A percentile compares a stretch with the other conserved stretches of the same genome.
Evolutionary conservation across 495 filamentous ascomycete species (phyloP).

Genomic region (Penicillium coprophilum): DNA sequence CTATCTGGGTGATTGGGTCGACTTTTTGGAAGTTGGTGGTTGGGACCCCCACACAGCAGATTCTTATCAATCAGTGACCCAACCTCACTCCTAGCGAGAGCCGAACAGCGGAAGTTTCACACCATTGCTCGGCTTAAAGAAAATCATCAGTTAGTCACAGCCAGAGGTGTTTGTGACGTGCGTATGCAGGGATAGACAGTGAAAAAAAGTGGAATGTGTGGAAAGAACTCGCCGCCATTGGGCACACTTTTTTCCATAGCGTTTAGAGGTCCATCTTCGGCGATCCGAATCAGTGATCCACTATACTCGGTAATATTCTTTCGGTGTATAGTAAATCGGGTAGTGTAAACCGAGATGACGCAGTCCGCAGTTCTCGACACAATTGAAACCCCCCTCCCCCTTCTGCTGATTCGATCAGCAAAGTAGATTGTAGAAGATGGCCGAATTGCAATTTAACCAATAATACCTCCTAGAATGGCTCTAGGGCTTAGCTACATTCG

Average conservation of each 20-base stretch:
- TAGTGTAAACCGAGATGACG: not conserved
- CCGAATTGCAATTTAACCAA: too few species aligned
- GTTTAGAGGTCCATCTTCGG: conserved; percentile 4
- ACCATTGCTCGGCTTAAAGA: conserved; percentile 5
- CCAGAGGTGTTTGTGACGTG: not conserved
- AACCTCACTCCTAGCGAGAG: conserved; percentile 14
- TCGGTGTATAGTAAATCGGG: not conserved
- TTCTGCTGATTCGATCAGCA: too few species aligned
- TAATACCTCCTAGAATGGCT: not conserved
- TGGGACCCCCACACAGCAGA: conserved; percentile 7
- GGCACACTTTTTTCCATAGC: not conserved
- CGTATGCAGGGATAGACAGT: not conserved
- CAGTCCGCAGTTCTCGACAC: not conserved
- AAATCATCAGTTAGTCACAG: not conserved
- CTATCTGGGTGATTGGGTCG: not conserved
- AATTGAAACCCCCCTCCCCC: too few species aligned
- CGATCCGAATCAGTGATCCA: not conserved
- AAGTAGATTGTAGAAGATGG: too few species aligned
- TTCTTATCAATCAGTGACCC: conserved; percentile 34
- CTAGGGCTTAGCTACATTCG: not conserved
- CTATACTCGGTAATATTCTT: conserved; percentile 1
- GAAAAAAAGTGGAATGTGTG: not conserved
- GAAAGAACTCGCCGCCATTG: conserved; percentile 9
- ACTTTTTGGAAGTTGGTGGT: not conserved
- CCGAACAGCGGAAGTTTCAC: conserved; percentile 26